These are phyloP conservation scores for Corylus avellana DNA, from an alignment of 306 rosid species.

Conservation along the genomic window DNA sequence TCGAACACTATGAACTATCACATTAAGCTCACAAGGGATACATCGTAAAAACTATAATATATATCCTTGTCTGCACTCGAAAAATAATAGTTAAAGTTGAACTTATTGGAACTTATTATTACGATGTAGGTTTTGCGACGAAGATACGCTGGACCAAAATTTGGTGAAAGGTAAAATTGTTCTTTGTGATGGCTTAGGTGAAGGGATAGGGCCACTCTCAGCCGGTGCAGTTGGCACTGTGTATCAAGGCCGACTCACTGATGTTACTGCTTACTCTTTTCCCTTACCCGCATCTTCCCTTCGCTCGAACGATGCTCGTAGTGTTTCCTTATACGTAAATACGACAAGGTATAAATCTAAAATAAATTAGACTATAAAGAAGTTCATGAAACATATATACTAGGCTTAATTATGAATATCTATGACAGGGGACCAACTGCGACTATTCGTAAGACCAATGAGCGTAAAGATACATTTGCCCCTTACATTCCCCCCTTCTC, in stretches of 20 bases:
- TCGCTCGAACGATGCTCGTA: background rate
- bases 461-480: slow-evolving; percentile 23
- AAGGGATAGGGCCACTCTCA: background rate
- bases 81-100: background rate
- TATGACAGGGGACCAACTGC: slow-evolving; percentile 23
- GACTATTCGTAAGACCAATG: slow-evolving; percentile 29
- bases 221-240: slow-evolving; percentile 42
- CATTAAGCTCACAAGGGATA: no score
- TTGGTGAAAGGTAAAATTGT: slow-evolving; percentile 54
- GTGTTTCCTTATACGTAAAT: slow-evolving; percentile 22
- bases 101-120: no score
- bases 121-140: background rate
- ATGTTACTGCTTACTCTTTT: fast-evolving
- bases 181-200: slow-evolving; percentile 24
- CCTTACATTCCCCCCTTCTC: slow-evolving; percentile 30
- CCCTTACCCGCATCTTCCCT: slow-evolving; percentile 38
- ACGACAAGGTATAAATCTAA: slow-evolving; percentile 20
- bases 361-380: background rate
- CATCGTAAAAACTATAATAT: no score
- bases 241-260: background rate
- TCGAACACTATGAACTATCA: no score
- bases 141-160: slow-evolving; percentile 21
- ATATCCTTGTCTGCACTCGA: no score
- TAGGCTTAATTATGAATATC: no score
- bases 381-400: background rate